phyloP scores from a whole-genome alignment of 1,284 basidiomycete species.

The Moesziomyces sp. region DNA sequence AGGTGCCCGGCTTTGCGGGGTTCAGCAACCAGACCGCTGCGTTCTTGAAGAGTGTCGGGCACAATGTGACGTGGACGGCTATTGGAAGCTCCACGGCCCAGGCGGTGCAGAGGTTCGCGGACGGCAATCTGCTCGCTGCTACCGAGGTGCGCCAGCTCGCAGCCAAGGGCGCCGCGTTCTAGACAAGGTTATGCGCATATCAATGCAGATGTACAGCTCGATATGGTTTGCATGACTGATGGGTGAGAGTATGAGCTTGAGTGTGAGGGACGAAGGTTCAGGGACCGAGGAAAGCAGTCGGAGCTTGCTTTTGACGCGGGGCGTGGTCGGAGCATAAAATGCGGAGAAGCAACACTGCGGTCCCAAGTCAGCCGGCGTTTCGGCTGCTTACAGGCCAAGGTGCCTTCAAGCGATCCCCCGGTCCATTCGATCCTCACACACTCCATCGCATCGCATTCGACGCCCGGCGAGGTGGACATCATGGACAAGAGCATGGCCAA shows the following conservation, averaged over 20 bases:
- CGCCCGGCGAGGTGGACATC: too few species aligned
- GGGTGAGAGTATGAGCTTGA: not conserved
- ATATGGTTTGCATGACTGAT: too few species aligned
- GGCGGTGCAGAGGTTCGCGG: conserved; percentile 42
- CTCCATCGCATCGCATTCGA: too few species aligned
- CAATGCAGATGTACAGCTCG: not conserved
- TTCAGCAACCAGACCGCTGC: conserved; percentile 68
- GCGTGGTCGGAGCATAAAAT: too few species aligned
- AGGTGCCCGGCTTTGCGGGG: conserved; percentile 59
- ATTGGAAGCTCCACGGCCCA: conserved; percentile 60
- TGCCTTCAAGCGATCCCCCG: too few species aligned
- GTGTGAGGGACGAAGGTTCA: not conserved
- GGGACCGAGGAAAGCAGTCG: too few species aligned
- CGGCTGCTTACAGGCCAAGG: too few species aligned
- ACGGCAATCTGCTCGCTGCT: conserved; percentile 49
- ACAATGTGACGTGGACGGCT: conserved; percentile 63
- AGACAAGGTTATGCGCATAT: not conserved
- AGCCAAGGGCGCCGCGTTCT: conserved; percentile 55
- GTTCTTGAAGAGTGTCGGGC: conserved; percentile 61
- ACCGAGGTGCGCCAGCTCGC: conserved; percentile 59
- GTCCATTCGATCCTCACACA: too few species aligned
- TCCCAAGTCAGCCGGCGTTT: too few species aligned
- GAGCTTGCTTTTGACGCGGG: too few species aligned
- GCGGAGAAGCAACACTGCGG: too few species aligned
- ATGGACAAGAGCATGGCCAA: conserved; percentile 21